These are phyloP conservation scores for Geotrichum phurueaensis DNA, from an alignment of 1,139 yeast genomes.

Conservation along the genomic window DNA sequence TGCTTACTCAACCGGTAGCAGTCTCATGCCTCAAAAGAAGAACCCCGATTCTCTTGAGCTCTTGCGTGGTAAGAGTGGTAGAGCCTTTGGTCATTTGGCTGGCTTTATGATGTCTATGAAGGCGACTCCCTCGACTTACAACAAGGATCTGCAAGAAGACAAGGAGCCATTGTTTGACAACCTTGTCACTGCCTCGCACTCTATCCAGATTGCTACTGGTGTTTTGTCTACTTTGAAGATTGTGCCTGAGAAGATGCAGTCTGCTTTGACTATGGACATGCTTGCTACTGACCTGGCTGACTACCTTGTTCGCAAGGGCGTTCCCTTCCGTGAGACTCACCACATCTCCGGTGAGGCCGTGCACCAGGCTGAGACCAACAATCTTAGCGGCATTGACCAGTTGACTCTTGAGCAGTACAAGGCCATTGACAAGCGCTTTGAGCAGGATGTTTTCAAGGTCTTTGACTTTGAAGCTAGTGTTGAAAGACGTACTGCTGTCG, in stretches of 20 bases:
- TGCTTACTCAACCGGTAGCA: conserved; percentile 97
- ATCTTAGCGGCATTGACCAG: conserved; percentile 72
- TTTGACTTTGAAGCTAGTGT: conserved; percentile 91
- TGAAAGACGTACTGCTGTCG: conserved; percentile 92
- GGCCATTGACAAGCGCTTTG: conserved; percentile 72
- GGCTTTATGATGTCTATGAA: conserved; percentile 95
- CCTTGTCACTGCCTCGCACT: conserved; percentile 84
- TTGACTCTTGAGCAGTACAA: conserved; percentile 71
- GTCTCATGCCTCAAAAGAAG: conserved; percentile 98
- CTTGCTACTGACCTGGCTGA: conserved; percentile 97
- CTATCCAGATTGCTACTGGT: conserved; percentile 90
- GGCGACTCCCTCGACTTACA: conserved; percentile 94
- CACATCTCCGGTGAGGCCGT: conserved; percentile 98
- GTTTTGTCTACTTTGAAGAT: conserved; percentile 80
- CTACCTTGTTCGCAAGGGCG: conserved; percentile 93
- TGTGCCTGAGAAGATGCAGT: conserved; percentile 68
- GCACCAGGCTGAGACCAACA: conserved; percentile 73
- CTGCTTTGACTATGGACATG: conserved; percentile 96
- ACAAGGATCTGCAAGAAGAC: conserved; percentile 98
- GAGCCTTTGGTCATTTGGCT: conserved; percentile 89
- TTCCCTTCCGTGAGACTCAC: conserved; percentile 98
- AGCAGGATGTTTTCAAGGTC: conserved; percentile 69
- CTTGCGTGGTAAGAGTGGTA: conserved; percentile 93
- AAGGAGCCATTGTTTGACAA: conserved; percentile 95
- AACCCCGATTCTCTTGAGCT: conserved; percentile 95